Evolutionary conservation across 106 monocot species (phyloP), one percentile per base, ranked within the genome.

Genomic region (Dendrobium nobile): DNA sequence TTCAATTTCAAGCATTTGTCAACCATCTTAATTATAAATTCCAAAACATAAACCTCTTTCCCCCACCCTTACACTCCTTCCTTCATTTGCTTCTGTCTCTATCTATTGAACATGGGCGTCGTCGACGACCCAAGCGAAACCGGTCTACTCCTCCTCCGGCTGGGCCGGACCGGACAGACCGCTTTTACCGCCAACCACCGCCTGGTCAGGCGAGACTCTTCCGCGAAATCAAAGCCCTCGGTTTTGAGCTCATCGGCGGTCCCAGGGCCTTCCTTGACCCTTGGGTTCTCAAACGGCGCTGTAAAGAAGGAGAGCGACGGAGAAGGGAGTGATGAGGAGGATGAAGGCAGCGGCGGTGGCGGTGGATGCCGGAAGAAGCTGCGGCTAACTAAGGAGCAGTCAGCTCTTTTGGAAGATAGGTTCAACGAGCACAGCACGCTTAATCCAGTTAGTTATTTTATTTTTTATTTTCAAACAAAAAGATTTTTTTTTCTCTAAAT

Each of bases 81-180:
- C 61, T 27, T 41, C 9, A 9, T 13, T 22, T 51, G 58, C 45
- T 17, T 64, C 59, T 20, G 5, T 31, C 22, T 20, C 22, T 22
- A 19, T 11, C 75, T 75, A 72, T 31, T 55, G 33, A 15, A 55
- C 6, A 73, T 44, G 54, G 42, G n/a, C 4, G 42, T 37, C 79
- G 28, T 68, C 55, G 72, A 85, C 27, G 82, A 88, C 41, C 42
- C 82, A 22, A 74, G 82, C 59, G 88, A 88, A 41, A 67, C 83
- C 37, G 80, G 85, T 61, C 85, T 88, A 9, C 84, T 84, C 2
- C 75, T 77, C 40, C 84, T 84, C 37, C 76, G 84, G 54, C 41
- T 84, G 20, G 80, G 79, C 79, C n/a, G 42, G 17, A 27, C 24
- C 41, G 78, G 75, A 2, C 26, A 37, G 33, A 72, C 67, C 2